Conservation (phyloP, 306 rosid genomes). For the Lathyrus tuberosus region DNA sequence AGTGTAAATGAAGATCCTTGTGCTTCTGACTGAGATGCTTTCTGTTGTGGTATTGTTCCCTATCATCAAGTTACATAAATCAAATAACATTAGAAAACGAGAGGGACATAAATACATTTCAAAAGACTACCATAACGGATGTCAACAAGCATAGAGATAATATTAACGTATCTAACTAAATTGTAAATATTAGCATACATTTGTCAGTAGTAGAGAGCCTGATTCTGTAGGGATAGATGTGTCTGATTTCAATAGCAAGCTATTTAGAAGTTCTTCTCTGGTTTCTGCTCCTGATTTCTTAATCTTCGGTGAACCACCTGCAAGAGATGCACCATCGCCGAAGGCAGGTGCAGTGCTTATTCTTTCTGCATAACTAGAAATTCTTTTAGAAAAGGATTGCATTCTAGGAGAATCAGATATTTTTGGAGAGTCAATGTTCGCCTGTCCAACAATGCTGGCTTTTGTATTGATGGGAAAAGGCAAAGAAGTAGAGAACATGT, state of each 20-base stretch:
- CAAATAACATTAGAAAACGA: slow-evolving; percentile 37
- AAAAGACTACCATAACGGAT: slow-evolving; percentile 5
- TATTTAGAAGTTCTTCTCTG: slow-evolving; percentile 79
- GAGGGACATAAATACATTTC: slow-evolving; percentile 7
- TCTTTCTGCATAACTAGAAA: slow-evolving; percentile 93
- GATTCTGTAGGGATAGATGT: slow-evolving; percentile 52
- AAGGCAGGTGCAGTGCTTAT: slow-evolving; percentile 78
- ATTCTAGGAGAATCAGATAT: slow-evolving; percentile 59
- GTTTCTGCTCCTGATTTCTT: slow-evolving; percentile 93
- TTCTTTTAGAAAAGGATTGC: slow-evolving; percentile 66
- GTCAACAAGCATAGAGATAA: slow-evolving; percentile 11
- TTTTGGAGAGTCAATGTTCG: slow-evolving; percentile 61
- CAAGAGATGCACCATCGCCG: slow-evolving; percentile 61
- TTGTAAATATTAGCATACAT: slow-evolving; percentile 58
- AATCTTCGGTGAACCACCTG: slow-evolving; percentile 81
- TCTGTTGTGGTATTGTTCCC: slow-evolving; percentile 71
- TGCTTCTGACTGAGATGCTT: slow-evolving; percentile 65
- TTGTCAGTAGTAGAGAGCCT: slow-evolving; percentile 55
- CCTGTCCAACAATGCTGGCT: slow-evolving; percentile 66
- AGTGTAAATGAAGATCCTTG: slow-evolving; percentile 89
- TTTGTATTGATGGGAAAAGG: slow-evolving; percentile 65
- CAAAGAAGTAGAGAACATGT: slow-evolving; percentile 49
- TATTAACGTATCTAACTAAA: slow-evolving; percentile 16
- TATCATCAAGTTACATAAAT: slow-evolving; percentile 41
- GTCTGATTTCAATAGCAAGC: slow-evolving; percentile 70